Conservation (phyloP, 352 stramenopile species). For the Pythium sukuiense region DNA sequence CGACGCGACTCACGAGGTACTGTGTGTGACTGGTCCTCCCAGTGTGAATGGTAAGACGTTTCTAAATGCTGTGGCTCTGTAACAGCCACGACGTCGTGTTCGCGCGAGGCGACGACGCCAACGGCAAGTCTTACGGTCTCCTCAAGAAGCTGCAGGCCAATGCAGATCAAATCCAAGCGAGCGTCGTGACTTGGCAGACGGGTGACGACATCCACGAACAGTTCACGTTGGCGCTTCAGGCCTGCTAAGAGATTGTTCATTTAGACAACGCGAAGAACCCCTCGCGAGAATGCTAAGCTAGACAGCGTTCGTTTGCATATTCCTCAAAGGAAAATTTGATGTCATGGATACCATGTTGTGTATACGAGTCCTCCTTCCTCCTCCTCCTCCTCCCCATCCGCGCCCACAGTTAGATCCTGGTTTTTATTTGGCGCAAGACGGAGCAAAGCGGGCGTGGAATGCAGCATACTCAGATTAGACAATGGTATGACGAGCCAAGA, state of each 20-base stretch:
- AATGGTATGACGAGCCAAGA: too few species aligned
- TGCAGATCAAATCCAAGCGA: constrained; percentile 35
- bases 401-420: too few species aligned
- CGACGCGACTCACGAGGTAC: constrained; percentile 54
- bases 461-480: too few species aligned
- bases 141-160: constrained; percentile 48
- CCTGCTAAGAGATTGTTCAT: background rate
- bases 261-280: background rate
- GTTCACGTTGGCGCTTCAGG: constrained; percentile 34
- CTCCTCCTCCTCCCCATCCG: too few species aligned
- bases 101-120: constrained; percentile 47
- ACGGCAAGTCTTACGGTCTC: constrained; percentile 52
- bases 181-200: constrained; percentile 59
- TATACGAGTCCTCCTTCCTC: too few species aligned
- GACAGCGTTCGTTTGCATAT: background rate
- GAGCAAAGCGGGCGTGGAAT: too few species aligned
- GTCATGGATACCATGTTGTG: too few species aligned
- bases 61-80: too few species aligned
- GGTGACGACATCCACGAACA: constrained; percentile 59
- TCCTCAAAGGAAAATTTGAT: too few species aligned
- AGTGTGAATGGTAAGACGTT: too few species aligned
- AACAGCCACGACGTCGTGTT: constrained; percentile 62
- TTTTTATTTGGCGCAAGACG: too few species aligned
- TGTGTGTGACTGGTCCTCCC: too few species aligned
- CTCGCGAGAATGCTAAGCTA: constrained; percentile 2